phyloP scores from a whole-genome alignment of 2,329 filamentous ascomycete species.

The Cladosporium sp. region DNA sequence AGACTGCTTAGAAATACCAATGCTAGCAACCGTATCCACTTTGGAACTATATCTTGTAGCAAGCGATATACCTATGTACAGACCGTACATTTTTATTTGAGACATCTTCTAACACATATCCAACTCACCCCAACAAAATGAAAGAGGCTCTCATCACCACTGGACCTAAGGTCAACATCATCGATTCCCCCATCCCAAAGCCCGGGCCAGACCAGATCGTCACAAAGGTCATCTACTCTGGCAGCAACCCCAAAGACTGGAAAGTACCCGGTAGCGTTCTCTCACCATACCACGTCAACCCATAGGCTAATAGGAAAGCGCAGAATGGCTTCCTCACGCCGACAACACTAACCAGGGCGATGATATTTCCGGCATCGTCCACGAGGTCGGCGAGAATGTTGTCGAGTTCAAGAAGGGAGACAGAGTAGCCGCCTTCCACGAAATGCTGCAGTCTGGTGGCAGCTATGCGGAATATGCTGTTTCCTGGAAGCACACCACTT shows the following conservation, averaged over 20 bases:
- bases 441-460: slow-evolving; percentile 48
- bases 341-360: slow-evolving; percentile 27
- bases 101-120: neutral
- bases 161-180: slow-evolving; percentile 33
- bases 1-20: slow-evolving; percentile 8
- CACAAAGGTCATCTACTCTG: slow-evolving; percentile 29
- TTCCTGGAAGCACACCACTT: slow-evolving; percentile 52
- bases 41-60: neutral
- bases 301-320: slow-evolving; percentile 11
- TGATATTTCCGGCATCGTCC: slow-evolving; percentile 41
- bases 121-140: slow-evolving; percentile 19
- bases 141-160: slow-evolving; percentile 34
- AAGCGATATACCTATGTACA: too few relatives aligned
- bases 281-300: neutral
- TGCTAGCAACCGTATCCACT: neutral
- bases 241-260: slow-evolving; percentile 32
- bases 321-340: slow-evolving; percentile 13
- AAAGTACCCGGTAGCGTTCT: neutral
- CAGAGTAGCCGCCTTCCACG: slow-evolving; percentile 52
- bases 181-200: slow-evolving; percentile 39
- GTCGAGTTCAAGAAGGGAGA: slow-evolving; percentile 55
- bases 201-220: slow-evolving; percentile 31
- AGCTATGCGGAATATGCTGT: slow-evolving; percentile 60
- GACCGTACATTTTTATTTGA: neutral
- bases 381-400: slow-evolving; percentile 52